Percentiles rank a stretch among this genome's conserved stretches.
phyloP scores from a whole-genome alignment of 2,329 filamentous ascomycete genomes.

The Stagonosporopsis chrysanthemi region DNA sequence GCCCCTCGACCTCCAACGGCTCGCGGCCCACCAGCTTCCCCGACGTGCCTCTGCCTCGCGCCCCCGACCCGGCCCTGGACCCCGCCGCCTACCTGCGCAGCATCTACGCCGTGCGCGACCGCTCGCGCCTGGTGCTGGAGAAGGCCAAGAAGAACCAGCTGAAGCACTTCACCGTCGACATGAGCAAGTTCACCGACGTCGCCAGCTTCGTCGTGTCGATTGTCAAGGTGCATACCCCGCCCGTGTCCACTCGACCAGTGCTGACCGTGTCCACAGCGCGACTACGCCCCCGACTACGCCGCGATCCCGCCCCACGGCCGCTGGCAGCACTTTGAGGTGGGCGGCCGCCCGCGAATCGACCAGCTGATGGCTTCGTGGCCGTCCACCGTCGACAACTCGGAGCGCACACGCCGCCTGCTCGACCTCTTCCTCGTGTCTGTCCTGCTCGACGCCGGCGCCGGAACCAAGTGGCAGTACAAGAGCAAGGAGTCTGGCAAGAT shows the following conservation, averaged over 20 bases:
- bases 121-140: constrained; percentile 74
- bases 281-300: constrained; percentile 72
- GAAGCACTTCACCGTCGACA: constrained; percentile 87
- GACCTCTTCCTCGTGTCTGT: constrained; percentile 84
- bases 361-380: constrained; percentile 75
- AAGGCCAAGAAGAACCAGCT: constrained; percentile 80
- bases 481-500: constrained; percentile 84
- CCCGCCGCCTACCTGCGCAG: constrained; percentile 91
- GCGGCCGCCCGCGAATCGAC: constrained; percentile 75
- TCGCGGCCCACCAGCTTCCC: constrained; percentile 61
- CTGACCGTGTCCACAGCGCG: constrained; percentile 59
- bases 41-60: constrained; percentile 80
- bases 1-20: constrained; percentile 52
- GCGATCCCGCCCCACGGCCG: constrained; percentile 85
- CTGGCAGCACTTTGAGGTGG: constrained; percentile 69
- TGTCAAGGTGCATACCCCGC: constrained; percentile 77
- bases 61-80: constrained; percentile 86
- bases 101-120: constrained; percentile 84
- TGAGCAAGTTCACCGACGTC: constrained; percentile 82
- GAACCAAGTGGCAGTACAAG: constrained; percentile 90
- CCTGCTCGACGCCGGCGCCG: constrained; percentile 85
- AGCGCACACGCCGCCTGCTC: constrained; percentile 76
- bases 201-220: constrained; percentile 89
- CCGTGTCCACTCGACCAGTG: too few relatives aligned
- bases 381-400: constrained; percentile 71